Conservation (phyloP, 2,329 filamentous ascomycete species). For the Blastomyces silverae region DNA sequence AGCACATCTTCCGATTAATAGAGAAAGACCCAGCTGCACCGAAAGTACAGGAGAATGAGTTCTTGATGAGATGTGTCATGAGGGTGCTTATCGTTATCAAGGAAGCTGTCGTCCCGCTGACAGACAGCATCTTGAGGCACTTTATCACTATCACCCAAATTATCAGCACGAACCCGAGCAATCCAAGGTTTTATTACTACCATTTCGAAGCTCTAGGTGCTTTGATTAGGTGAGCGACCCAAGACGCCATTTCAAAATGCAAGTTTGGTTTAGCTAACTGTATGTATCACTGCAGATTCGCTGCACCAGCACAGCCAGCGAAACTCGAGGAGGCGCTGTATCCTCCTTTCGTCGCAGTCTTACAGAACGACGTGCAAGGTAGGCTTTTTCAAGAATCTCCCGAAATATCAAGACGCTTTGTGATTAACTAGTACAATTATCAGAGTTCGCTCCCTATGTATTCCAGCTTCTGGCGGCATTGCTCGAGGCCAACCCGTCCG, state of each 20-base stretch:
- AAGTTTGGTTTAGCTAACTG: not conserved
- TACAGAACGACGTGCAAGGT: constrained; percentile 76
- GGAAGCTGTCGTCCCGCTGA: constrained; percentile 66
- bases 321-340: constrained; percentile 77
- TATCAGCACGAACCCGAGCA: constrained; percentile 91
- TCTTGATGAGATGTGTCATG: constrained; percentile 98
- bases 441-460: constrained; percentile 91
- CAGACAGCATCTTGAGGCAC: constrained; percentile 73
- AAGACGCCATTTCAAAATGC: not conserved
- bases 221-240: constrained; percentile 58
- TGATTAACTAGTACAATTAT: constrained; percentile 28
- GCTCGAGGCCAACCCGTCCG: constrained; percentile 74
- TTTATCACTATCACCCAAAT: constrained; percentile 84
- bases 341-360: constrained; percentile 70
- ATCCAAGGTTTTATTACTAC: constrained; percentile 97
- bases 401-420: constrained; percentile 3
- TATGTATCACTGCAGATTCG: constrained; percentile 45
- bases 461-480: constrained; percentile 93
- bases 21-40: constrained; percentile 75
- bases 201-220: constrained; percentile 94
- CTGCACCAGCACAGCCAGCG: constrained; percentile 59
- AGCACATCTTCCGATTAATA: constrained; percentile 86
- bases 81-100: constrained; percentile 89
- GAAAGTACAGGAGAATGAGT: constrained; percentile 98
- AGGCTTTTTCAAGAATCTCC: constrained; percentile 24